A percentile compares a stretch with the other conserved stretches of the same genome.
Evolutionary conservation across 1,284 basidiomycete species (phyloP).

Genomic region (Leccinum ponderosum): DNA sequence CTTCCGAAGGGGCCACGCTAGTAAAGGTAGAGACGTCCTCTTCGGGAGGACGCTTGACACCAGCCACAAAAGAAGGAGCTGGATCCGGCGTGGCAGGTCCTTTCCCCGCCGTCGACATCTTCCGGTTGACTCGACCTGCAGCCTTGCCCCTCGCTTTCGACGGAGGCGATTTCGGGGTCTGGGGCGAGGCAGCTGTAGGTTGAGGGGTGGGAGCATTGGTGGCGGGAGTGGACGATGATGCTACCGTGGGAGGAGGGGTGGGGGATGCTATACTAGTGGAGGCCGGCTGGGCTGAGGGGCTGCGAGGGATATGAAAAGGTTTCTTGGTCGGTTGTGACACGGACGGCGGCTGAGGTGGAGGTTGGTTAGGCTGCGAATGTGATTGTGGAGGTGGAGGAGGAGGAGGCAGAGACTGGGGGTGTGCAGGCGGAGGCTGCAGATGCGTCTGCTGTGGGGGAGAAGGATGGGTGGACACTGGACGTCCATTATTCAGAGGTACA

Average conservation of each 20-base stretch:
- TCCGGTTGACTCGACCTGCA: constrained; percentile 41
- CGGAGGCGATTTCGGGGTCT: constrained; percentile 56
- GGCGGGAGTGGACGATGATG: constrained; percentile 38
- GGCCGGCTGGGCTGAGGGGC: constrained; percentile 23
- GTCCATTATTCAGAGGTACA: constrained; percentile 15
- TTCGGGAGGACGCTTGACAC: constrained; percentile 59
- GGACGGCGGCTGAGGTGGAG: constrained; percentile 12
- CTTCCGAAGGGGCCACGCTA: constrained; percentile 32
- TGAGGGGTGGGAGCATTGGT: constrained; percentile 53
- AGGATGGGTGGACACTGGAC: constrained; percentile 19
- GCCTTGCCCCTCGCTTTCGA: constrained; percentile 42
- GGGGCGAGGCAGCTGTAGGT: constrained; percentile 51
- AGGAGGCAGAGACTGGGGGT: constrained; percentile 16
- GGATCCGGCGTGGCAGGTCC: constrained; percentile 35
- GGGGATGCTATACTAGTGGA: constrained; percentile 35
- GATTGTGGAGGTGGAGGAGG: constrained; percentile 10
- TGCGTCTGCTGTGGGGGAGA: constrained; percentile 19
- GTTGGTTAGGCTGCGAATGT: constrained; percentile 14
- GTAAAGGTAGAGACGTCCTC: constrained; percentile 44
- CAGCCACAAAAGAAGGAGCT: constrained; percentile 30
- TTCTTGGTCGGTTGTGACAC: constrained; percentile 29
- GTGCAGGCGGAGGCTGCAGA: constrained; percentile 28
- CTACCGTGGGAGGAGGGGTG: constrained; percentile 36
- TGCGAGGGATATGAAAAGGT: constrained; percentile 18
- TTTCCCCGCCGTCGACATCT: constrained; percentile 48